Evolutionary conservation across 441 rosid genomes (phyloP), one percentile per base, ranked within the genome.

Genomic region (Dalechampia spathulata): DNA sequence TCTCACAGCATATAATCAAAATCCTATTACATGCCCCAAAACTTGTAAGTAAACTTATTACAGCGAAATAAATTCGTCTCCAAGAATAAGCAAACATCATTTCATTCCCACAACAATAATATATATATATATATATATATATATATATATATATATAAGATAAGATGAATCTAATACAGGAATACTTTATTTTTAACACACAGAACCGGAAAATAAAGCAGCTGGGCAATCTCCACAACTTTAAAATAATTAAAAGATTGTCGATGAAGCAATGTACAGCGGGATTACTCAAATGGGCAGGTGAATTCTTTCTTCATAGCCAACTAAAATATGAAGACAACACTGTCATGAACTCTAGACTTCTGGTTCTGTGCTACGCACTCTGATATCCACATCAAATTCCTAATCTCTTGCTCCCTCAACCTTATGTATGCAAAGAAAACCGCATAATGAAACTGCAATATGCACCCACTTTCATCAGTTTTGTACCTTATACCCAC

Each of bases 321-420:
- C 21, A 49, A 17, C 75, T 80, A 88, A 70, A 91, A 91, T 77
- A 88, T 91, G 75, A 81, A 88, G 67, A 88, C 93, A 2, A 86
- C 98, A 46, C 95, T 92, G 79, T 92, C 99, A 57, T 92, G 99
- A 63, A 92, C 96, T 70, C 99, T 83, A 0, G 99, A 82, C 65
- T 92, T 92, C 74, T 92, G 99, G 72, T 89, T 89, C 81, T 89
- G 99, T 3, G 99, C 99, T 57, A 92, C 99, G 60, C 99, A 92
- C 60, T 92, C 97, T 0, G 96, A 89, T 62, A 92, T 83, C 99
- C 99, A 92, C 99, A 87, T 92, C 69, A 92, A 69, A 65, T 92
- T 92, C 74, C 99, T 78, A 60, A 89, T 86, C 87, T 92, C 99
- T 67, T 92, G 99, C 88, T 92, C 97, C 57, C 92, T 82, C 79